Conservation (phyloP, 1,284 basidiomycete species). For the Boletus subluridellus region DNA sequence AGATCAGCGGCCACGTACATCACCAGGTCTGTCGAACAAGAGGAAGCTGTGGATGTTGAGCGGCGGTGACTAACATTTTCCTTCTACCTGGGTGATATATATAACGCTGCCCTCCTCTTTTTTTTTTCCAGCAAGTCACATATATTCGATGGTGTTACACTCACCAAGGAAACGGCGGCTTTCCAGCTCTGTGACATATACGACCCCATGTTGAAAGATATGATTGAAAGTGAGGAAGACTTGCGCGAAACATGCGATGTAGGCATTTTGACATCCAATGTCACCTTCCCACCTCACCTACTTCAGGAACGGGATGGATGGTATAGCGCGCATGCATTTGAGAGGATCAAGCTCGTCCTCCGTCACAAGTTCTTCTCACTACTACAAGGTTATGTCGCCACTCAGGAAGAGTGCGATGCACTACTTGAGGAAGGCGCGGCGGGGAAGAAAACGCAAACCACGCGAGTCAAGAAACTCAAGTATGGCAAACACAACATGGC, state of each 20-base stretch:
- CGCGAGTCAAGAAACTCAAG: constrained; percentile 46
- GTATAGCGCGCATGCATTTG: constrained; percentile 72
- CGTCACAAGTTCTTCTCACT: constrained; percentile 83
- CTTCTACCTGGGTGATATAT: background rate
- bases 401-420: constrained; percentile 67
- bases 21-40: constrained; percentile 39
- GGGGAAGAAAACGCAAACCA: constrained; percentile 41
- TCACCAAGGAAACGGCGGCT: constrained; percentile 80
- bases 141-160: constrained; percentile 82
- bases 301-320: constrained; percentile 77
- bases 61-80: constrained; percentile 34
- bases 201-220: constrained; percentile 75
- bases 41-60: constrained; percentile 42
- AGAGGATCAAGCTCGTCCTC: constrained; percentile 81
- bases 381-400: constrained; percentile 67
- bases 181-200: constrained; percentile 92
- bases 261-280: constrained; percentile 28
- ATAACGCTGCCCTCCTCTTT: background rate
- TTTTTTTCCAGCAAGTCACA: constrained; percentile 56
- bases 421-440: constrained; percentile 53
- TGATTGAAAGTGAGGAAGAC: constrained; percentile 72
- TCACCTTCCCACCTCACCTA: background rate
- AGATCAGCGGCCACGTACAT: constrained; percentile 36
- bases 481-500: constrained; percentile 81
- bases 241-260: constrained; percentile 72